A percentile compares a stretch with the other conserved stretches of the same genome.
These are phyloP conservation scores for Fragaria ananassa DNA, from an alignment of 306 rosid genomes.

Conservation along the genomic window DNA sequence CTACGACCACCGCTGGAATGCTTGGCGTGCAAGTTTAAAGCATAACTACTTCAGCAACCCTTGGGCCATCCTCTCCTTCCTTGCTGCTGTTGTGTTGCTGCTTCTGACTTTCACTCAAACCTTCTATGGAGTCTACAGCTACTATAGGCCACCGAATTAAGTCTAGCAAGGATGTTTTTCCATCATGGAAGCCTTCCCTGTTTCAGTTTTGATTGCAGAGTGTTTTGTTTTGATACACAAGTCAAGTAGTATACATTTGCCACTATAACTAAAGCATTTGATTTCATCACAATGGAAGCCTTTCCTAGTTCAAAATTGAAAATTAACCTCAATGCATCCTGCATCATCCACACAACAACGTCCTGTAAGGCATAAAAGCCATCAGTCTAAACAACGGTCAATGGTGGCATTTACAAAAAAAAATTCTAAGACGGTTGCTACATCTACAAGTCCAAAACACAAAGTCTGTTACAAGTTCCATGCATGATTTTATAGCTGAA, in stretches of 20 bases:
- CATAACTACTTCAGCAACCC: slow-evolving; percentile 82
- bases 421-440: background rate
- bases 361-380: background rate
- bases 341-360: background rate
- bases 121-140: slow-evolving; percentile 59
- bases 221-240: background rate
- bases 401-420: background rate
- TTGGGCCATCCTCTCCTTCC: slow-evolving; percentile 76
- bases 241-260: background rate
- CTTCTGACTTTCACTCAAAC: slow-evolving; percentile 71
- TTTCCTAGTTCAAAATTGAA: background rate
- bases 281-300: slow-evolving; percentile 1
- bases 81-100: slow-evolving; percentile 76
- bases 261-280: background rate
- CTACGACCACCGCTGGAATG: slow-evolving; percentile 74
- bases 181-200: background rate
- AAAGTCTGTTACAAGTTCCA: background rate
- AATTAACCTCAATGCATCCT: background rate
- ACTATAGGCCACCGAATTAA: slow-evolving; percentile 47
- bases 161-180: background rate
- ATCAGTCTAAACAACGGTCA: background rate
- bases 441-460: background rate
- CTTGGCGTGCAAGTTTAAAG: slow-evolving; percentile 76
- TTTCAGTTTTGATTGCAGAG: slow-evolving; percentile 8
- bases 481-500: background rate